phyloP scores from a whole-genome alignment of 345 rosid species.

The Cardamine chenopodiifolia region DNA sequence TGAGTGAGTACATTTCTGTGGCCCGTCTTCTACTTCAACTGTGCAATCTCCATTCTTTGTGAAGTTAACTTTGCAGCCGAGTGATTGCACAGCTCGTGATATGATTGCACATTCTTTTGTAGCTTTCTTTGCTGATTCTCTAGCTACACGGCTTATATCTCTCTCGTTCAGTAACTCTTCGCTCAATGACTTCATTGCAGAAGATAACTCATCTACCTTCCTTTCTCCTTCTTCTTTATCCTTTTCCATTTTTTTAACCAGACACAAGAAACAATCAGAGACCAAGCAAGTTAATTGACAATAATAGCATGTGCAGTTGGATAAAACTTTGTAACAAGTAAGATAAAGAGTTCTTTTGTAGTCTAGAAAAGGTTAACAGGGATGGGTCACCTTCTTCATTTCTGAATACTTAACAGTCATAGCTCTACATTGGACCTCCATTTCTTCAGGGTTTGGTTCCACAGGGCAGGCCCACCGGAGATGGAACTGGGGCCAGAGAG shows the following conservation, averaged over 20 bases:
- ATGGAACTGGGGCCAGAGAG: conserved; percentile 96
- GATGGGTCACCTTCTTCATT: conserved; percentile 64
- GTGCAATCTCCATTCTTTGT: conserved; percentile 59
- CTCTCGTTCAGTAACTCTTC: conserved; percentile 67
- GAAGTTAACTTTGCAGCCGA: conserved; percentile 88
- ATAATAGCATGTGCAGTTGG: neutral
- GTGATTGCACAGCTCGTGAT: conserved; percentile 75
- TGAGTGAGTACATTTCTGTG: conserved; percentile 43
- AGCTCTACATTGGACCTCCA: conserved; percentile 70
- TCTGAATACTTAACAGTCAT: conserved; percentile 63
- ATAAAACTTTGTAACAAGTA: neutral
- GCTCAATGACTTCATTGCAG: conserved; percentile 56
- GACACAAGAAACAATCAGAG: conserved; percentile 21
- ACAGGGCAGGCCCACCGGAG: conserved; percentile 97
- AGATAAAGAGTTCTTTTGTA: neutral
- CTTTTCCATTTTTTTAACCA: conserved; percentile 43
- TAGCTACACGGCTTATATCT: conserved; percentile 61
- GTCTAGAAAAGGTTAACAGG: conserved; percentile 1
- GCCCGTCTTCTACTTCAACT: conserved; percentile 57
- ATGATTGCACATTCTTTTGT: conserved; percentile 66
- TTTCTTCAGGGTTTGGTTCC: conserved; percentile 77
- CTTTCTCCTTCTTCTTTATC: conserved; percentile 75
- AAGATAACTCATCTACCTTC: conserved; percentile 57
- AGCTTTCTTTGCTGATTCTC: conserved; percentile 67
- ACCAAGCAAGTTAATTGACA: conserved; percentile 5